Base-by-base conservation (phyloP, 768 basidiomycete species). In the Boletus sp. region DNA sequence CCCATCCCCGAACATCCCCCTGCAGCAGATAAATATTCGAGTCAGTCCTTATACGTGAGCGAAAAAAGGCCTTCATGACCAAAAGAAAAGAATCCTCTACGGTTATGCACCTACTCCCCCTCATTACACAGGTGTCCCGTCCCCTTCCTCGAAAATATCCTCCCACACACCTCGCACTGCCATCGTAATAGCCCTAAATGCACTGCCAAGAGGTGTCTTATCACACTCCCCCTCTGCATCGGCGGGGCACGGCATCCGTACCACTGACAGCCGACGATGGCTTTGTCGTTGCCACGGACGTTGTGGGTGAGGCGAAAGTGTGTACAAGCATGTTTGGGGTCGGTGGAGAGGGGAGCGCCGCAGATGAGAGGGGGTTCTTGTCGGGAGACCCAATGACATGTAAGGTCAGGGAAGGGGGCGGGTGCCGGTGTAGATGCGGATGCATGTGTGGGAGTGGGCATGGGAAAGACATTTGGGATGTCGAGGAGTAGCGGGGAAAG, bases 181-280 rank as follows among this genome's bases (percentile, higher is more conserved):
- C 65, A 66, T 1, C 63, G 55, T 33, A 66, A 32, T 15, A 66
- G 14, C 9, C 40, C 42, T 32, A 66, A 18, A 24, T 66, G 65
- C 5, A 66, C 66, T 0, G 66, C 32, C 30, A 65, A 28, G 3
- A 66, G 2, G 46, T 66, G 65, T 5, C 65, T 33, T 15, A 65
- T 55, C 9, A 66, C 12, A 10, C 66, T 66, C 0, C 65, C 66
- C 7, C 63, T 60, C n/a, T 66, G 62, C 65, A 66, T 66, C 1
- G 56, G 65, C 1, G 55, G 50, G 7, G 63, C 62, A 2, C 24
- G 30, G 24, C 65, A 66, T 8, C 7, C 48, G 2, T 55, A 8
- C 65, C 65, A 66, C 1, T 18, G 35, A 14, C 65, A 66, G 5
- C 14, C 3, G 7, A 51, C 51, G 7, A 45, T 50, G 17, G 2